Evolutionary conservation across 192 early-diverging fungal species (phyloP).

Genomic region (Rhizophagus clarus): DNA sequence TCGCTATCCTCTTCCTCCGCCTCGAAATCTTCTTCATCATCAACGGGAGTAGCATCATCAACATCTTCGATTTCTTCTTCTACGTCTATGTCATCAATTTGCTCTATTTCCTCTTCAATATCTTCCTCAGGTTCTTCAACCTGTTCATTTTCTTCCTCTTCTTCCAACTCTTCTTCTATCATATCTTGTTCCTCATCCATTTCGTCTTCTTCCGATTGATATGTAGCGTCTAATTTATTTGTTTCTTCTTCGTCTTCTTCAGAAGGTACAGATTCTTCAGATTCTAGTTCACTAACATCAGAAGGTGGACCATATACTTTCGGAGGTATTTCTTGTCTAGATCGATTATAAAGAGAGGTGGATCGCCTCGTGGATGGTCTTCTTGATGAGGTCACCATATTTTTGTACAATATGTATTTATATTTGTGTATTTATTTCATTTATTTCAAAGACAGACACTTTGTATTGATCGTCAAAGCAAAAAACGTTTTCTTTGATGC

Average conservation of each 20-base stretch:
- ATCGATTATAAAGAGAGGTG: not conserved
- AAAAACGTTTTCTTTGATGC: too few species aligned
- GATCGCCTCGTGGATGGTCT: conserved; percentile 3
- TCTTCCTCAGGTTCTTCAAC: conserved; percentile 25
- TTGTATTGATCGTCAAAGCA: too few species aligned
- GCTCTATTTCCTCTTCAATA: conserved; percentile 37
- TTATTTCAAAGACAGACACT: too few species aligned
- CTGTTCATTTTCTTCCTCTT: conserved; percentile 34
- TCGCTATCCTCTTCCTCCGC: conserved; percentile 30
- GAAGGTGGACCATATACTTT: not conserved
- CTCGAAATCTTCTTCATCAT: conserved; percentile 34
- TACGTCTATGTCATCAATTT: conserved; percentile 31
- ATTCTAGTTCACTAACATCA: conserved; percentile 17
- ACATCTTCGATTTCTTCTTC: conserved; percentile 32
- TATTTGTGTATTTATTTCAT: not conserved
- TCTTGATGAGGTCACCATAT: conserved; percentile 8
- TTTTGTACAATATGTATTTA: not conserved
- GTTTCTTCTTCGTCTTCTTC: conserved; percentile 10
- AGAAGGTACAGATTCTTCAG: not conserved
- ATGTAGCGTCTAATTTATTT: conserved; percentile 17
- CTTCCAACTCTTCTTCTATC: conserved; percentile 41
- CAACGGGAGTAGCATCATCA: conserved; percentile 30
- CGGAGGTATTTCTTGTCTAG: not conserved
- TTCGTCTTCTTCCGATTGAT: conserved; percentile 34
- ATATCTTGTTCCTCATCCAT: conserved; percentile 38